phyloP scores from a whole-genome alignment of 768 basidiomycete species.

The Daedaleopsis sinensis region DNA sequence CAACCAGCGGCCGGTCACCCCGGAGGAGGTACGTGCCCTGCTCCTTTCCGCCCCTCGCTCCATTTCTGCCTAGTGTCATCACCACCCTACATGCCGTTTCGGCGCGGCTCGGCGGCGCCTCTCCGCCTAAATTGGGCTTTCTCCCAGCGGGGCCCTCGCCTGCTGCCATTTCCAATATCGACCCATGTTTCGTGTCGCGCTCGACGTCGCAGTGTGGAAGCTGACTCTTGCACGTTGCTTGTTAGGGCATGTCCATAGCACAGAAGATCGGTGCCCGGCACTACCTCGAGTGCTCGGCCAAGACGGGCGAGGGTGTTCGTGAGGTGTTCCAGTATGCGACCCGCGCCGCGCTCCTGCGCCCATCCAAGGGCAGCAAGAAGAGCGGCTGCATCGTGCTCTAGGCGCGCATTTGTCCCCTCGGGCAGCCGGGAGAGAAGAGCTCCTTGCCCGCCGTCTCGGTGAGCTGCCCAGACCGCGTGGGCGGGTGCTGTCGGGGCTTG shows the following conservation, averaged over 20 bases:
- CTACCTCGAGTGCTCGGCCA: slow-evolving; percentile 97
- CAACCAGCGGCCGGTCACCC: slow-evolving; percentile 91
- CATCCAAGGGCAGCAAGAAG: slow-evolving; percentile 49
- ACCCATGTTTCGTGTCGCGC: background rate
- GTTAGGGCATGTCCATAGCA: slow-evolving; percentile 88
- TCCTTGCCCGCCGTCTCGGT: background rate
- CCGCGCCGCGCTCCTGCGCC: slow-evolving; percentile 80
- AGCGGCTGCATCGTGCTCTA: slow-evolving; percentile 46
- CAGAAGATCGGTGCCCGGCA: slow-evolving; percentile 97
- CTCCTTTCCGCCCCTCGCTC: background rate
- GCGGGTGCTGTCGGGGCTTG: background rate
- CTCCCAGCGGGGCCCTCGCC: background rate
- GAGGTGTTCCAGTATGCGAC: slow-evolving; percentile 99
- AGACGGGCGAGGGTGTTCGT: slow-evolving; percentile 94
- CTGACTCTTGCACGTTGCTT: slow-evolving; percentile 8
- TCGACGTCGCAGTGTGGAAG: background rate
- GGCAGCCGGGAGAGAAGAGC: background rate
- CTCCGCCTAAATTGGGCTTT: slow-evolving; percentile 1
- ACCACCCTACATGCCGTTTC: slow-evolving; percentile 10
- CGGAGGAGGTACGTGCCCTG: slow-evolving; percentile 74
- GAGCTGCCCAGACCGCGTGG: background rate
- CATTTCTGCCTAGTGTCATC: background rate
- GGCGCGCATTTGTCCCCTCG: slow-evolving; percentile 18
- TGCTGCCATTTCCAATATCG: background rate
- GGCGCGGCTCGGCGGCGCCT: slow-evolving; percentile 4